phyloP scores from a whole-genome alignment of 2,329 filamentous ascomycete species.

The Sporothrix humicola region DNA sequence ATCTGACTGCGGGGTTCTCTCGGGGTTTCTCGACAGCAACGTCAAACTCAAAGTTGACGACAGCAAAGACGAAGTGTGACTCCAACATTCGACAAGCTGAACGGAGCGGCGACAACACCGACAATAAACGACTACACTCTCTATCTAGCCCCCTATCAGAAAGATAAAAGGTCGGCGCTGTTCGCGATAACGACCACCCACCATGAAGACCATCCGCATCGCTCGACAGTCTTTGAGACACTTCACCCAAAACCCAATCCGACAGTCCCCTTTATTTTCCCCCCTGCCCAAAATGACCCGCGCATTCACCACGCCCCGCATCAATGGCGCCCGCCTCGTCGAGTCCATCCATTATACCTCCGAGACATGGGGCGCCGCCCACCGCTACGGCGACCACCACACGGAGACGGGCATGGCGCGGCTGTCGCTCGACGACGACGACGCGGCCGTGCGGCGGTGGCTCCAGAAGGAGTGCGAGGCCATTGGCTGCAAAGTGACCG shows the following conservation, averaged over 20 bases:
- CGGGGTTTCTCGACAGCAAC: not conserved
- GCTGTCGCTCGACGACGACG: conserved; percentile 71
- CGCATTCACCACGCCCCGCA: conserved; percentile 14
- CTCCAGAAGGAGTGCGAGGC: conserved; percentile 68
- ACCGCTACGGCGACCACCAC: conserved; percentile 18
- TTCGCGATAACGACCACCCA: not conserved
- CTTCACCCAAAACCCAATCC: not conserved
- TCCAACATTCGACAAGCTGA: not conserved
- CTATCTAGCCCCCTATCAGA: not conserved
- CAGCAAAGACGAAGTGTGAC: conserved; percentile 8
- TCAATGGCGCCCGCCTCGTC: conserved; percentile 6
- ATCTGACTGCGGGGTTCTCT: conserved; percentile 5
- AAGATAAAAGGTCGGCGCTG: not conserved
- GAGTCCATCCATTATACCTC: conserved; percentile 12
- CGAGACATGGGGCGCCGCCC: conserved; percentile 14
- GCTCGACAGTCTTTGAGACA: not conserved
- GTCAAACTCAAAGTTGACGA: not conserved
- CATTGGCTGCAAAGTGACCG: conserved; percentile 68
- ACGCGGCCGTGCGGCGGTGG: conserved; percentile 76
- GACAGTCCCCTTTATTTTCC: not conserved
- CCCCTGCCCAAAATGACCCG: not conserved
- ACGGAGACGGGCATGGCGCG: conserved; percentile 76
- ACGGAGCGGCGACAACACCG: not conserved
- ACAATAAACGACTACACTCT: not conserved
- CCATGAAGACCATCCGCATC: conserved; percentile 11